phyloP scores from a whole-genome alignment of 2,329 filamentous ascomycete species.

The Hypoxylon sp. region DNA sequence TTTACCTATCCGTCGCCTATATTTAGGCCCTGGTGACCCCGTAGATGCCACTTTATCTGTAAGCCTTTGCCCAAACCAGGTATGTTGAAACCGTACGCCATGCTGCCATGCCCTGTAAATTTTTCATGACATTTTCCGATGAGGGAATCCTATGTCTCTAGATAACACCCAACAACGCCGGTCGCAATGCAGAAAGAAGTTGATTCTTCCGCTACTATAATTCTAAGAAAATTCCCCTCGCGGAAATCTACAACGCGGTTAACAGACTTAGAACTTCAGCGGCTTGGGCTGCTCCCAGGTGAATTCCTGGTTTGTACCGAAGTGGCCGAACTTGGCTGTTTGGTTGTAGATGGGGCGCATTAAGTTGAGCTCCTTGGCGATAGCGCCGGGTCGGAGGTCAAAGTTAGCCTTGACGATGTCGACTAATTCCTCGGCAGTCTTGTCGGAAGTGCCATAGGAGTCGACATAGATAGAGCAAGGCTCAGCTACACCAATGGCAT shows the following conservation, averaged over 20 bases:
- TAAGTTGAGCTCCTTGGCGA: constrained; percentile 96
- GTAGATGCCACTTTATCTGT: constrained; percentile 39
- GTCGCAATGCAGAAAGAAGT: constrained; percentile 59
- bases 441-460: constrained; percentile 93
- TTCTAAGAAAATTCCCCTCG: constrained; percentile 49
- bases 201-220: constrained; percentile 57
- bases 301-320: constrained; percentile 96
- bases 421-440: constrained; percentile 92
- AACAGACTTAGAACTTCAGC: constrained; percentile 83
- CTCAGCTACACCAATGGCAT: constrained; percentile 99
- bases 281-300: constrained; percentile 98
- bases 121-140: constrained; percentile 57
- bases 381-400: constrained; percentile 97
- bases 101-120: constrained; percentile 55
- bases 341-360: constrained; percentile 97
- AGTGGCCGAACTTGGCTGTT: constrained; percentile 99
- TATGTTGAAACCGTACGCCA: constrained; percentile 60
- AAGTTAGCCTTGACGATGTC: constrained; percentile 97
- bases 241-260: constrained; percentile 47
- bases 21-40: constrained; percentile 34
- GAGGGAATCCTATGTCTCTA: constrained; percentile 57
- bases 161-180: constrained; percentile 55
- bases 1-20: constrained; percentile 37
- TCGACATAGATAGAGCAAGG: constrained; percentile 98
- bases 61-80: constrained; percentile 49